Percentiles rank a stretch among this genome's conserved stretches.
These are phyloP conservation scores for Rutstroemia sp. DNA, from an alignment of 2,329 filamentous ascomycete genomes.

Conservation along the genomic window DNA sequence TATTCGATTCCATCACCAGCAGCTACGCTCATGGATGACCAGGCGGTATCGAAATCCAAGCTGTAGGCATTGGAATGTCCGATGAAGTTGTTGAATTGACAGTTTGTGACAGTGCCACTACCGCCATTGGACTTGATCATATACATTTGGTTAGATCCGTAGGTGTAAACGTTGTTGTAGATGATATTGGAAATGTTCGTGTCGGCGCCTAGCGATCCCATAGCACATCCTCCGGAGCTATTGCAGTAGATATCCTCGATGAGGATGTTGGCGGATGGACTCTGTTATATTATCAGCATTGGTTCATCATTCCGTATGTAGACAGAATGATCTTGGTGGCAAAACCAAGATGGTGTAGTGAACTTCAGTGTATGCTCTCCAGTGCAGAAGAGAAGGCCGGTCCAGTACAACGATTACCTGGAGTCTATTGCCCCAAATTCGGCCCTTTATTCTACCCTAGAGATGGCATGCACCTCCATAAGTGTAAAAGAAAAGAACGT, in stretches of 20 bases:
- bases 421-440: too few species aligned
- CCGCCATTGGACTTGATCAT: slow-evolving; percentile 57
- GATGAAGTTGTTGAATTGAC: slow-evolving; percentile 49
- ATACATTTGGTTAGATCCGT: slow-evolving; percentile 51
- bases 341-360: too few species aligned
- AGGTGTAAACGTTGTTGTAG: slow-evolving; percentile 51
- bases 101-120: slow-evolving; percentile 42
- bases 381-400: background rate
- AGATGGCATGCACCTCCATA: background rate
- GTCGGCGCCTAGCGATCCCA: slow-evolving; percentile 45
- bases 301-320: too few species aligned
- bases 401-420: too few species aligned
- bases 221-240: slow-evolving; percentile 49
- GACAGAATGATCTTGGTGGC: too few species aligned
- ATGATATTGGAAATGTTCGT: slow-evolving; percentile 43
- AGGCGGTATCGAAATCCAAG: slow-evolving; percentile 43
- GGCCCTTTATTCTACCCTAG: too few species aligned
- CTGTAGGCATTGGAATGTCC: slow-evolving; percentile 51
- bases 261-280: slow-evolving; percentile 49
- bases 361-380: slow-evolving; percentile 23
- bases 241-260: slow-evolving; percentile 56
- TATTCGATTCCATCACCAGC: slow-evolving; percentile 45
- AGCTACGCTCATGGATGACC: slow-evolving; percentile 39
- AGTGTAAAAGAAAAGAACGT: slow-evolving; percentile 16
- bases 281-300: slow-evolving; percentile 25